Base-by-base conservation (phyloP, 2,329 filamentous ascomycete genomes). In the Aureobasidium zeae region DNA sequence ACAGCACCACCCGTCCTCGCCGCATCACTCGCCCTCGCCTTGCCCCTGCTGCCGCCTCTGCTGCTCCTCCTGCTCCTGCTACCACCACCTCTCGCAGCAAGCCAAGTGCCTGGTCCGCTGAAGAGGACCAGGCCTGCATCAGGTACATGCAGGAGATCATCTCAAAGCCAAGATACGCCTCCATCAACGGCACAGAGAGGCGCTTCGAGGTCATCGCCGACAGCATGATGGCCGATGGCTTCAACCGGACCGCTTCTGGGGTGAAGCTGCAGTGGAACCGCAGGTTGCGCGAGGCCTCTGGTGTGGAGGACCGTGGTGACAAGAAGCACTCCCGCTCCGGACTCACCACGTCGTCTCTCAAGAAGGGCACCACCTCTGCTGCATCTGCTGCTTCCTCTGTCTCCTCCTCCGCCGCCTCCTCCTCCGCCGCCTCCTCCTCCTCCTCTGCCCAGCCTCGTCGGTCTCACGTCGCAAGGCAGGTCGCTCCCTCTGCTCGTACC, bases 211-310 rank as follows among this genome's bases (percentile, higher is more conserved):
- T 25, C 12, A 24, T 44, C 44, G 19, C 37, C 19, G 11, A 15
- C 10, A 22, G 26, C 33, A 33, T 44, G 33, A 30, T 17, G 19
- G 11, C 16, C 12, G 22, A 28, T 12, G 32, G 37, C 32, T 37
- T 44, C 47, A 22, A 25, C 21, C 28, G 44, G 25, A 33, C 19
- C 39, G 31, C 36, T 11, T 28, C 28, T 24, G 44, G 35, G 16
- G 38, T 49, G 24, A 49, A 49, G 47, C 35, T 48, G 15, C 37
- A 47, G 31, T 49, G 38, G 44, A 47, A 47, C 21, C 47, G 47
- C 19, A 30, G 36, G 25, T 25, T 46, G 32, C 36, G 46, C 15
- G 33, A n/a, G 7, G 12, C n/a, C 17, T 37, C 44, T 17, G 17
- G 17, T 12, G 31, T 39, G 10, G 34, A 45, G 25, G 44, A 45